Evolutionary conservation across 1,139 yeast genomes (phyloP).

Genomic region (Nematodospora anomalae): DNA sequence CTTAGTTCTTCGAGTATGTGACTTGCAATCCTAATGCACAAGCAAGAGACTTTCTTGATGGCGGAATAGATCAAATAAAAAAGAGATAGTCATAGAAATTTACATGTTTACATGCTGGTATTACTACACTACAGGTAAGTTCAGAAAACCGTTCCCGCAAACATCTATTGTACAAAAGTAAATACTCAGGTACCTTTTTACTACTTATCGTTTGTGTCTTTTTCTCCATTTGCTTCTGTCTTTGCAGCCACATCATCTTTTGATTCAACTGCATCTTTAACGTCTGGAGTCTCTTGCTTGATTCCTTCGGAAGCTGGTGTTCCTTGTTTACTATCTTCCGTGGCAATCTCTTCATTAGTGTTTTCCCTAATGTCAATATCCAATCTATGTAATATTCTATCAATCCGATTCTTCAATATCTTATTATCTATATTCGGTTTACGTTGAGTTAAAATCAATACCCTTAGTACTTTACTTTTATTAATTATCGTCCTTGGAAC

Average conservation of each 20-base stretch:
- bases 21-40: too few relatives aligned
- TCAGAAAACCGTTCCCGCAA: neutral
- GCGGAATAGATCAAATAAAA: too few relatives aligned
- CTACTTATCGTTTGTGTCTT: neutral
- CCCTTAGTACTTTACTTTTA: slow-evolving; percentile 34
- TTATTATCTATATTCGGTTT: slow-evolving; percentile 21
- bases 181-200: too few relatives aligned
- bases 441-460: slow-evolving; percentile 33
- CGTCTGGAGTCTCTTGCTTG: slow-evolving; percentile 6
- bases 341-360: slow-evolving; percentile 19
- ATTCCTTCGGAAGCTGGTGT: neutral
- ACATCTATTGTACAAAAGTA: too few relatives aligned
- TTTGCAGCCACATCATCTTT: slow-evolving; percentile 3
- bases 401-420: slow-evolving; percentile 21
- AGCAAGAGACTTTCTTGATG: too few relatives aligned
- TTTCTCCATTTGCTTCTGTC: neutral
- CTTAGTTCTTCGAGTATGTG: too few relatives aligned
- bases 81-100: too few relatives aligned
- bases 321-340: neutral
- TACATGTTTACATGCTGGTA: too few relatives aligned
- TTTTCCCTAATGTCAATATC: slow-evolving; percentile 19
- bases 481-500: slow-evolving; percentile 30
- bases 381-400: slow-evolving; percentile 23
- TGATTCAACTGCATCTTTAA: slow-evolving; percentile 4
- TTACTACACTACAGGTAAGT: neutral